phyloP scores from a whole-genome alignment of 75 land plant species.

The Cunninghamia lanceolata region DNA sequence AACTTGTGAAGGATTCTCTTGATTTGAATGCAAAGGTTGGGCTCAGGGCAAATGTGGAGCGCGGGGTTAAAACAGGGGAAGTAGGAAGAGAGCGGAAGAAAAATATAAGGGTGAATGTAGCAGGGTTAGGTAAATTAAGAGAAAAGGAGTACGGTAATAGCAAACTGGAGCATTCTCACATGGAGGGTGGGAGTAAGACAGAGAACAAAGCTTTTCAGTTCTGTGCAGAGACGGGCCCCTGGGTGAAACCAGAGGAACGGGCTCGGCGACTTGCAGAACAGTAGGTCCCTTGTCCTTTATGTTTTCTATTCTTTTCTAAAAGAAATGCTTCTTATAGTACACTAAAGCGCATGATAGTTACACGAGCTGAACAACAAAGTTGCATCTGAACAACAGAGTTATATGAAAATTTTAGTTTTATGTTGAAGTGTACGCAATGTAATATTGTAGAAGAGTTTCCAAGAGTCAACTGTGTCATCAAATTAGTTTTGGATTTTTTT shows the following conservation, averaged over 20 bases:
- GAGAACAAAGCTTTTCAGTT: constrained; percentile 5
- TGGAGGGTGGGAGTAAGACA: neutral
- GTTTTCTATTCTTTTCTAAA: neutral
- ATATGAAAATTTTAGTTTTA: no score
- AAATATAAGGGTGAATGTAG: neutral
- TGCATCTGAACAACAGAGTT: no score
- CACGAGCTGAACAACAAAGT: neutral
- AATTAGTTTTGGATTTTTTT: no score
- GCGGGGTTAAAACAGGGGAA: neutral
- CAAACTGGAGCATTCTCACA: neutral
- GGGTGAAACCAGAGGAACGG: neutral
- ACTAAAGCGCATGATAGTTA: neutral
- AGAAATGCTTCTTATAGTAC: neutral
- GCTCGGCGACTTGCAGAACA: constrained; percentile 5
- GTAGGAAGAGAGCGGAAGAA: neutral
- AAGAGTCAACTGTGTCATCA: no score
- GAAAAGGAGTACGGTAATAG: neutral
- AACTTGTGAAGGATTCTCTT: constrained; percentile 2
- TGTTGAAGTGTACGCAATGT: no score
- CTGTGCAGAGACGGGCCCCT: neutral
- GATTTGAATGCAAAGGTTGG: constrained; percentile 6
- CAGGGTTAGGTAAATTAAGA: neutral
- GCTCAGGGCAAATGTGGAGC: neutral
- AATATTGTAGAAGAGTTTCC: no score
- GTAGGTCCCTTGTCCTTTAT: neutral